Evolutionary conservation across 176 grass and related monocot genomes (phyloP).

Genomic region (Juncus effusus): DNA sequence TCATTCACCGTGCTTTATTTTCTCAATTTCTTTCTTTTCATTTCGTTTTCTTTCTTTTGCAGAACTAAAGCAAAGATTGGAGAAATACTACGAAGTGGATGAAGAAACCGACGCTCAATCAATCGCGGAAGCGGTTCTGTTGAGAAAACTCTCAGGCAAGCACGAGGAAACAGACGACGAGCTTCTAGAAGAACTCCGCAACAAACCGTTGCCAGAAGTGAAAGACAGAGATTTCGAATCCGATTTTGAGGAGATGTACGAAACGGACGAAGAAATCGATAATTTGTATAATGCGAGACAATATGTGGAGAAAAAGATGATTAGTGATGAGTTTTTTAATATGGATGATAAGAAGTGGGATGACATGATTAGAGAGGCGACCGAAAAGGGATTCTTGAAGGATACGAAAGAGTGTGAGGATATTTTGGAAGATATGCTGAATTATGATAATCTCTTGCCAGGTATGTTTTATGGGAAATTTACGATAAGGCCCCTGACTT

Average conservation of each 20-base stretch:
- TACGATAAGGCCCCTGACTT: too few relatives aligned
- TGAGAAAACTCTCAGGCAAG: slow-evolving; percentile 37
- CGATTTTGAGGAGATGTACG: slow-evolving; percentile 54
- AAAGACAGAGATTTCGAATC: slow-evolving; percentile 50
- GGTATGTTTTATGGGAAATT: slow-evolving; percentile 38
- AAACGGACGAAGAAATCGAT: slow-evolving; percentile 61
- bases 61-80: slow-evolving; percentile 55
- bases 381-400: slow-evolving; percentile 36
- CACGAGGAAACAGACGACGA: slow-evolving; percentile 57
- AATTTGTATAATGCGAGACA: slow-evolving; percentile 77
- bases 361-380: slow-evolving; percentile 38
- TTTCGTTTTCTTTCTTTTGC: neutral
- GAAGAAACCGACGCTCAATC: slow-evolving; percentile 38
- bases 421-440: slow-evolving; percentile 91
- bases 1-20: neutral
- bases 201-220: slow-evolving; percentile 35
- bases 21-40: too few relatives aligned
- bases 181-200: slow-evolving; percentile 49
- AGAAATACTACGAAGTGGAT: slow-evolving; percentile 43
- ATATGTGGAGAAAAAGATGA: slow-evolving; percentile 76
- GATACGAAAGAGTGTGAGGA: slow-evolving; percentile 73
- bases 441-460: slow-evolving; percentile 69
- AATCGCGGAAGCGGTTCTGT: slow-evolving; percentile 38
- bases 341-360: slow-evolving; percentile 79
- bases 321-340: slow-evolving; percentile 53